Conservation (phyloP, 2,329 filamentous ascomycete species). For the Exophiala sideris region DNA sequence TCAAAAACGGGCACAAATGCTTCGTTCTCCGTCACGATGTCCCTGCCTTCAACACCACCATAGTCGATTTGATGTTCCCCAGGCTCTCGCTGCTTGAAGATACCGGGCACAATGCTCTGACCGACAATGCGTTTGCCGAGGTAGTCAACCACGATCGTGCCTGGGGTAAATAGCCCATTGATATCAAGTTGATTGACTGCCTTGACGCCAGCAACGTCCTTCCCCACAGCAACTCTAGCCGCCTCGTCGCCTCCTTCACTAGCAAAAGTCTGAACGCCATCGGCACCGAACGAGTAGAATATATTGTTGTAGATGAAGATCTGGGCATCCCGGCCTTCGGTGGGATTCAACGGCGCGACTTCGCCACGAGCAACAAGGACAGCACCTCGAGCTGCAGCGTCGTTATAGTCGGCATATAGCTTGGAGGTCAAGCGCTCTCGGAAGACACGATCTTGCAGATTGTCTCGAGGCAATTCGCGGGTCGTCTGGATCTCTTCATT, state of each 20-base stretch:
- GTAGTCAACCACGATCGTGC: conserved; percentile 95
- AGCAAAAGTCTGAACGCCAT: conserved; percentile 95
- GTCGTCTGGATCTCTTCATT: conserved; percentile 99
- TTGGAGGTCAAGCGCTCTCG: conserved; percentile 90
- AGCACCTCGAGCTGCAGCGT: conserved; percentile 87
- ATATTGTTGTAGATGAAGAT: conserved; percentile 99
- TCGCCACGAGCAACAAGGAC: conserved; percentile 90
- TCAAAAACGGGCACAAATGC: conserved; percentile 80
- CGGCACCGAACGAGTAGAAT: conserved; percentile 97
- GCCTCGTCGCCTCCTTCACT: conserved; percentile 96
- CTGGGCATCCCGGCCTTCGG: conserved; percentile 85
- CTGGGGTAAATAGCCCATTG: conserved; percentile 87
- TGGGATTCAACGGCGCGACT: conserved; percentile 89
- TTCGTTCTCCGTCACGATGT: conserved; percentile 86
- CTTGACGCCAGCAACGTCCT: conserved; percentile 91
- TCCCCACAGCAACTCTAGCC: conserved; percentile 89
- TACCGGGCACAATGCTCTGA: conserved; percentile 96
- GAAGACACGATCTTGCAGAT: conserved; percentile 93
- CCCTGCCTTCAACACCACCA: conserved; percentile 94
- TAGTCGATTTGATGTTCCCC: conserved; percentile 99
- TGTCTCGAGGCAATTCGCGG: conserved; percentile 87
- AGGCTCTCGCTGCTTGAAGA: conserved; percentile 97
- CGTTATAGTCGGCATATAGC: conserved; percentile 95
- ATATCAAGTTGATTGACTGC: conserved; percentile 97
- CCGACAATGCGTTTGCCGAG: conserved; percentile 95